phyloP scores from a whole-genome alignment of 2,329 filamentous ascomycete genomes.

The Aureobasidium vineae region DNA sequence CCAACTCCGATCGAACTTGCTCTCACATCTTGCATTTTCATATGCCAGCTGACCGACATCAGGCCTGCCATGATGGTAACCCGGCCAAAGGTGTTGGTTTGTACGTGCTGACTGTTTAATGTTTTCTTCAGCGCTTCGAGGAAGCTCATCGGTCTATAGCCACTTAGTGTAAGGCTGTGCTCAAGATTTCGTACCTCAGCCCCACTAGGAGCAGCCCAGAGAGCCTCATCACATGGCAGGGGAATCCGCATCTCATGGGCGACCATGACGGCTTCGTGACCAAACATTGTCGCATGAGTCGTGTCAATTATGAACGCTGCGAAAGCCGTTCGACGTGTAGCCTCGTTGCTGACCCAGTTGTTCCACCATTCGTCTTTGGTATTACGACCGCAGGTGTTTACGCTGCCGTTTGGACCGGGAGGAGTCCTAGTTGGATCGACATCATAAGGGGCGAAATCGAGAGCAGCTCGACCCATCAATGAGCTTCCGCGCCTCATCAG shows the following conservation, averaged over 20 bases:
- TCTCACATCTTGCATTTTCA: conserved; percentile 94
- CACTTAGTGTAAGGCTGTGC: conserved; percentile 73
- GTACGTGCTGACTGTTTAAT: conserved; percentile 77
- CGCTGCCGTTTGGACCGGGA: conserved; percentile 50
- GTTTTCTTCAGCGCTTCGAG: conserved; percentile 88
- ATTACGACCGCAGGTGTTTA: conserved; percentile 50
- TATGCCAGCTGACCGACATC: conserved; percentile 92
- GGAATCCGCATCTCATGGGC: conserved; percentile 92
- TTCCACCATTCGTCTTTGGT: conserved; percentile 91
- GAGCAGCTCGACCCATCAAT: conserved; percentile 77
- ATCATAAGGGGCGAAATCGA: conserved; percentile 77
- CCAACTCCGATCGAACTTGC: conserved; percentile 84
- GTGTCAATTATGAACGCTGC: conserved; percentile 94
- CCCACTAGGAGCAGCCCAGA: conserved; percentile 89
- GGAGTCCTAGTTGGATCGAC: conserved; percentile 53
- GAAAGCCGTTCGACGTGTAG: conserved; percentile 84
- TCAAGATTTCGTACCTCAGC: conserved; percentile 84
- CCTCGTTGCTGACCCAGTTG: conserved; percentile 92
- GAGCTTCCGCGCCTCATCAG: conserved; percentile 93
- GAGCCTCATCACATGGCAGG: conserved; percentile 84
- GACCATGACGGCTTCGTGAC: conserved; percentile 94
- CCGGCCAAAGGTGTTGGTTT: conserved; percentile 89
- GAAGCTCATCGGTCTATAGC: conserved; percentile 81
- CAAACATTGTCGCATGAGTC: conserved; percentile 96
- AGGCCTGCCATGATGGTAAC: conserved; percentile 93